Base-by-base conservation (phyloP, 768 basidiomycete species). In the Tricholoma sp. region DNA sequence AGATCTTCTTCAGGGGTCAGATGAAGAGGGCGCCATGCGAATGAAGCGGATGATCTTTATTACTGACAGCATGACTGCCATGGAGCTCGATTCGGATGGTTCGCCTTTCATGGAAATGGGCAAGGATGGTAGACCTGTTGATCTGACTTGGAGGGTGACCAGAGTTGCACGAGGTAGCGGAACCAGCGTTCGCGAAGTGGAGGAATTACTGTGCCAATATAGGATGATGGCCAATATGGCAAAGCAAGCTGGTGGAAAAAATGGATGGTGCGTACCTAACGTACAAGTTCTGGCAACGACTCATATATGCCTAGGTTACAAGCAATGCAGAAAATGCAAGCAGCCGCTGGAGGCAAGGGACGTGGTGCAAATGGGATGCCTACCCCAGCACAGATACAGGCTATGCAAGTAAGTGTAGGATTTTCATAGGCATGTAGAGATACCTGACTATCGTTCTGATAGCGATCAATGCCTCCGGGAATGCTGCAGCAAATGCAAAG, bases 221-320 rank as follows among this genome's bases (percentile, higher is more conserved):
- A 84, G 92, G 47, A 95, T 98, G 91, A 97, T 99, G 92, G 88
- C 94, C 53, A 95, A 92, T 66, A 95, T 99, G 90, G 97, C 96
- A 33, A 97, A 94, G 77, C 89, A 94, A 67, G 95, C 94, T 6
- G 97, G 97, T 50, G 95, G 94, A 41, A 97, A 97, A 81, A 93
- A 95, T 59, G 95, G 94, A 64, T 93, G 93, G 89, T 88, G 57
- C 57, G 85, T 72, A 18, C 47, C 31, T 17, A 33, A 49, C 31
- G 9, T 18, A 45, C 48, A 17, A n/a, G 57, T 10, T 20, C 45
- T 32, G 55, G 63, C 33, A 65, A 52, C 37, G 11, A 49, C 31
- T 41, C 15, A 13, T 32, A 47, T 42, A n/a, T 51, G 15, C 58
- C 11, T 49, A 88, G 85, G 89, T 73, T 94, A 50, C 85, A 87